Evolutionary conservation across 306 rosid genomes (phyloP).

Genomic region (Alnus rubra): DNA sequence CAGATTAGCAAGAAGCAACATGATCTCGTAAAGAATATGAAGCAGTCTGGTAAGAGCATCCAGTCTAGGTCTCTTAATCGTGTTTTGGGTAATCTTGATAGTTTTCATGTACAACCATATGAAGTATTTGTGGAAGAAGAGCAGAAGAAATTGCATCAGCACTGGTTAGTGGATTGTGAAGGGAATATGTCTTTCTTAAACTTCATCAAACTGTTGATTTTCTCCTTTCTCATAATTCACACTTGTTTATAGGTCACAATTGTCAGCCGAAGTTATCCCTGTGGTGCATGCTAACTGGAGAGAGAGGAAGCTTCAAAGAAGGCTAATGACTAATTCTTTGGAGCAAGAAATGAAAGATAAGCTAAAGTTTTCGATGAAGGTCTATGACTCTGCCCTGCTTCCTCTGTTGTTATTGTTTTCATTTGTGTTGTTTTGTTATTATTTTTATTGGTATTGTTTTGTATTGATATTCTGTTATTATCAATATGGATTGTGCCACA

Average conservation of each 20-base stretch:
- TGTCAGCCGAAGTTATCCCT: constrained; percentile 76
- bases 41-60: constrained; percentile 77
- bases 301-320: constrained; percentile 50
- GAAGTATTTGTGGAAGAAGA: constrained; percentile 82
- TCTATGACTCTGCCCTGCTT: constrained; percentile 41
- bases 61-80: constrained; percentile 76
- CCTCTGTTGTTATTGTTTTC: not conserved
- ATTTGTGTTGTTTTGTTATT: not conserved
- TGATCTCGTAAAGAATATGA: constrained; percentile 88
- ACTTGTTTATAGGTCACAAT: constrained; percentile 57
- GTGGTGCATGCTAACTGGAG: constrained; percentile 63
- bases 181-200: constrained; percentile 11
- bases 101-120: constrained; percentile 79
- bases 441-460: not conserved
- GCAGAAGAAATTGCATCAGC: constrained; percentile 77
- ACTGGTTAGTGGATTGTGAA: constrained; percentile 68
- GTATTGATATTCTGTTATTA: not conserved
- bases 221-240: constrained; percentile 15
- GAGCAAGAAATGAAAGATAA: constrained; percentile 57
- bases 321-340: constrained; percentile 46
- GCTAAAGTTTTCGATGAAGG: constrained; percentile 46
- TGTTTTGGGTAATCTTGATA: constrained; percentile 75
- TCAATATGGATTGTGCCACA: too few species aligned
- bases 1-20: constrained; percentile 92
- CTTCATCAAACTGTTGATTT: not conserved